Base-by-base conservation (phyloP, 495 filamentous ascomycete genomes). In the Penicillium paradoxum region DNA sequence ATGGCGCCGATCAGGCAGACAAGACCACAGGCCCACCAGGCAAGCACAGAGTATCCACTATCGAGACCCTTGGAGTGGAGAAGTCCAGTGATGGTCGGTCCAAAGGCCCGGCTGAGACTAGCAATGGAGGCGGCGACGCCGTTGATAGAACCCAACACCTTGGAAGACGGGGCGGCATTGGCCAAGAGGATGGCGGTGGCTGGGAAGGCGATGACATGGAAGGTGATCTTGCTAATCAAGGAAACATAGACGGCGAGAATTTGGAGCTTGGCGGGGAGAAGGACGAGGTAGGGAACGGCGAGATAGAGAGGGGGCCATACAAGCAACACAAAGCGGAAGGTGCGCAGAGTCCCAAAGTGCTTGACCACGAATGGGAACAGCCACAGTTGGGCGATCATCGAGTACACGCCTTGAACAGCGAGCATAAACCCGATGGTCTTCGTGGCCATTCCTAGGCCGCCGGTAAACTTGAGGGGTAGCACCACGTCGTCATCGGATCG, bases 71-170 rank as follows among this genome's bases (percentile, higher is more conserved):
- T 76, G 17, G 88, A 77, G 68, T 97, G 92, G 44, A 98, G 78
- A 14, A 89, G 67, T 4, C 93, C 93, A 10, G 91, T 93, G 29
- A 97, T 68, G 0, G 87, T 91, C 5, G 93, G 93, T 2, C 93
- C 93, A 59, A 95, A 83, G 1, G 91, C 89, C 45, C 93, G 83
- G 57, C 82, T 86, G 36, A 97, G 70, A 63, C 90, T 95, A 19
- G 95, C 93, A 6, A 86, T 88, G 13, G 90, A 95, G 24, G 90
- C 90, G 7, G 90, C 89, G n/a, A 89, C 83, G 30, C 93, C 93
- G 57, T 97, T 97, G 71, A 98, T 87, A 6, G 86, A 84, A 0
- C 93, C 93, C 11, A 97, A 82, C 8, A 91, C 84, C 17, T 89
- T 79, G 24, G 82, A 83, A 0, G 84, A 87, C 2, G 91, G 89